Percentiles rank a stretch among this genome's conserved stretches.
Conservation (phyloP, 2,329 filamentous ascomycete genomes). For the Xylariaceae sp. region DNA sequence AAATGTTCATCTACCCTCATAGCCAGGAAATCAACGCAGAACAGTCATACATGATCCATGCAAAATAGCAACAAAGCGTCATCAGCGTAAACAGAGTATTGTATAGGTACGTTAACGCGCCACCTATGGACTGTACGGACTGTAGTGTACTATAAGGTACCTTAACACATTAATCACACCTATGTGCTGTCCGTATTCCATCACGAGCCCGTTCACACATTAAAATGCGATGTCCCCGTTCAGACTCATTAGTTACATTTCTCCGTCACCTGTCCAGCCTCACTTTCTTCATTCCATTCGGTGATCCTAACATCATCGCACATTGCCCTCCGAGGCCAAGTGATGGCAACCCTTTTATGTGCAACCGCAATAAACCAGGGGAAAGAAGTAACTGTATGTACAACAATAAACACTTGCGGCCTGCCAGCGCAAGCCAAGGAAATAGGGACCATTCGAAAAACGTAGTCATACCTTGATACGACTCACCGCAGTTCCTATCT, state of each 20-base stretch:
- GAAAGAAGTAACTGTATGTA: conserved; percentile 18
- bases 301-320: conserved; percentile 6
- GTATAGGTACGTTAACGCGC: no score
- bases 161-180: no score
- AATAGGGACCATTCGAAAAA: conserved; percentile 16
- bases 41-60: no score
- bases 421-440: conserved; percentile 1
- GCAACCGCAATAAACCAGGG: conserved; percentile 1
- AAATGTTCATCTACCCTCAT: no score
- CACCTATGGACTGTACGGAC: no score
- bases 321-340: conserved; percentile 6
- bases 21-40: no score
- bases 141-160: no score
- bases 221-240: background rate
- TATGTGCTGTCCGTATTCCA: background rate
- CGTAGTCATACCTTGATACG: background rate
- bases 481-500: background rate
- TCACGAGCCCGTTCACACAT: background rate
- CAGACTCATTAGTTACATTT: background rate
- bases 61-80: no score
- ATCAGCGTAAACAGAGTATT: no score
- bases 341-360: background rate
- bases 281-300: background rate
- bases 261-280: background rate
- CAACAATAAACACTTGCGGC: conserved; percentile 8